These are phyloP conservation scores for Nicotiana obtusifolia DNA, from an alignment of 257 asterid genomes.

Conservation along the genomic window DNA sequence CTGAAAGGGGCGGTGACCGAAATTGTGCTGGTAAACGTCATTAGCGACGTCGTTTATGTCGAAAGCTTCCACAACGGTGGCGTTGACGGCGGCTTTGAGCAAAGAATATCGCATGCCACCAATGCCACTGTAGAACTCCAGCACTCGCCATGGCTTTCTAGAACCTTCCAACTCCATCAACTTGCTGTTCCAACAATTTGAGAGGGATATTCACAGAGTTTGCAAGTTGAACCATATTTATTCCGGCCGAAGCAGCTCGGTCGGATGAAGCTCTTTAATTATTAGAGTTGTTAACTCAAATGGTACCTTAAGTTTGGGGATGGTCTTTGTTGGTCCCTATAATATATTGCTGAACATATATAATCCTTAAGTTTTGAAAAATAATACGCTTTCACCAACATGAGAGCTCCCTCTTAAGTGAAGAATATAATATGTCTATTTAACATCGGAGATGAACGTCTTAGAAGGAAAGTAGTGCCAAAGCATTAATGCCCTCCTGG, in stretches of 20 bases:
- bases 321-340: neutral
- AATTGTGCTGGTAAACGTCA: conserved; percentile 87
- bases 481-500: too few species aligned
- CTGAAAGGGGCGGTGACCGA: conserved; percentile 89
- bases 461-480: too few species aligned
- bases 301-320: neutral
- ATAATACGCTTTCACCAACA: too few species aligned
- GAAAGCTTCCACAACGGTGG: conserved; percentile 77
- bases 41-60: conserved; percentile 89
- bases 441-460: too few species aligned
- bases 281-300: neutral
- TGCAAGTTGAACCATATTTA: neutral
- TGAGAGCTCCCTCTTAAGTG: too few species aligned
- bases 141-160: conserved; percentile 66
- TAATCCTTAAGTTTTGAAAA: too few species aligned
- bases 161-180: conserved; percentile 37
- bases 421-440: too few species aligned
- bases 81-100: conserved; percentile 61
- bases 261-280: neutral
- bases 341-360: too few species aligned
- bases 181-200: neutral
- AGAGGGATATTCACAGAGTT: neutral
- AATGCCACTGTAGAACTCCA: conserved; percentile 93
- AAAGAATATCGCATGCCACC: conserved; percentile 95
- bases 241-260: neutral